Base-by-base conservation (phyloP, 495 filamentous ascomycete species). In the Cladorrhinum samala region DNA sequence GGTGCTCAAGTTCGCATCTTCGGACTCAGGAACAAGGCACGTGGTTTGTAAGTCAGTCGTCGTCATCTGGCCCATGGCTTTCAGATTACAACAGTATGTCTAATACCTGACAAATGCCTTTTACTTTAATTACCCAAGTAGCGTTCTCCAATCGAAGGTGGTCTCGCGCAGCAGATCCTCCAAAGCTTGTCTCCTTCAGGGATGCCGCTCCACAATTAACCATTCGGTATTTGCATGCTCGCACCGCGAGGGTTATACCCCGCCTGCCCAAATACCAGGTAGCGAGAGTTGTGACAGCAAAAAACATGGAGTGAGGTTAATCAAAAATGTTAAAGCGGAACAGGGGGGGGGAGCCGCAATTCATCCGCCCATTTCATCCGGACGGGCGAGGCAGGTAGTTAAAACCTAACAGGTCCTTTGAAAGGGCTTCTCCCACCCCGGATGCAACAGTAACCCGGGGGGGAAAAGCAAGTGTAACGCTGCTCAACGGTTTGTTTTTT, bases 251-350 rank as follows among this genome's bases (percentile, higher is more conserved):
- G n/a, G n/a, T n/a, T 33, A 6, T 33, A 33, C 27, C 27, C 27
- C 27, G 27, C 27, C 20, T 41, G 23, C 27, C 27, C 27, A 33
- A 33, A 33, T 5, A 33, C 27, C 27, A 11, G 27, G 27, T 33
- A 33, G 27, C 27, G 27, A 33, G 27, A 41, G 18, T 16, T 33
- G 6, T 6, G 27, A 33, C 27, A 6, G 27, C 27, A 33, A 33
- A 11, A 38, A 27, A 23, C 20, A 19, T 43, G 52, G 45, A 49
- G 52, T 55, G 39, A 23, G 49, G 16, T 49, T 55, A 36, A 49
- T 55, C 9, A 41, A 49, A 1, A 33, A 1, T 33, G 27, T 42
- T n/a, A n/a, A n/a, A n/a, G n/a, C n/a, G n/a, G n/a, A n/a, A n/a
- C n/a, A n/a, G n/a, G n/a, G n/a, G 30, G 25, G 6, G 21, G 36